A percentile compares a stretch with the other conserved stretches of the same genome.
Evolutionary conservation across 352 stramenopile species (phyloP).

Genomic region (Globisporangium spiculum): DNA sequence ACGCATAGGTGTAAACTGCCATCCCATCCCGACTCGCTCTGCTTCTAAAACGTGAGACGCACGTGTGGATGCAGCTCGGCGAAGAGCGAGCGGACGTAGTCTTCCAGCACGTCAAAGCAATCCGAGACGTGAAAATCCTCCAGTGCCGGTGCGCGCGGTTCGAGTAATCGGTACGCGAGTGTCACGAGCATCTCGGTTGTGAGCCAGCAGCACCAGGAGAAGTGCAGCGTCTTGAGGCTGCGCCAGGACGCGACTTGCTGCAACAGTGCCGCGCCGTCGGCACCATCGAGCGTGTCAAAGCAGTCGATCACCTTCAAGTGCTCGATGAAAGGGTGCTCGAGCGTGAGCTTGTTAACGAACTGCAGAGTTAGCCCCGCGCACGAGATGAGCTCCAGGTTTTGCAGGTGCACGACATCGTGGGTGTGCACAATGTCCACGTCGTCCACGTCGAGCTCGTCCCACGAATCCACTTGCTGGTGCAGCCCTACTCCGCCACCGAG

Average conservation of each 20-base stretch:
- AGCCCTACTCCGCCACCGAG: constrained; percentile 18
- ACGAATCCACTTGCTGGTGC: constrained; percentile 53
- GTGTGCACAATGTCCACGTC: constrained; percentile 64
- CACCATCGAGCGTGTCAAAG: constrained; percentile 50
- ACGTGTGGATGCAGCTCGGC: constrained; percentile 48
- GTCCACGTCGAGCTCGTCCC: constrained; percentile 72
- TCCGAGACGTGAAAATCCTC: constrained; percentile 53
- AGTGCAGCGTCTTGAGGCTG: constrained; percentile 57
- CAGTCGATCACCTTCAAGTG: constrained; percentile 66
- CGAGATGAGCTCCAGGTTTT: constrained; percentile 67
- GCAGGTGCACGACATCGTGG: constrained; percentile 47
- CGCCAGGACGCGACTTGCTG: constrained; percentile 49
- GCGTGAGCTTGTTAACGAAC: constrained; percentile 43
- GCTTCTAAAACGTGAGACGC: constrained; percentile 30
- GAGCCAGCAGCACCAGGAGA: constrained; percentile 84
- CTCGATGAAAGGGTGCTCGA: constrained; percentile 49
- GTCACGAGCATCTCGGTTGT: constrained; percentile 71
- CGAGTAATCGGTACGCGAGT: constrained; percentile 67
- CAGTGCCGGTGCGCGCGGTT: constrained; percentile 43
- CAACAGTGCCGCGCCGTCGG: constrained; percentile 43
- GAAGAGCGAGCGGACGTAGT: constrained; percentile 68
- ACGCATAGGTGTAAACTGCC: too few relatives aligned
- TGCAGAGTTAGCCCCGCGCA: constrained; percentile 52
- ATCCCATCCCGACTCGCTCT: neutral
- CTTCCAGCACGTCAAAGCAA: constrained; percentile 75